These are phyloP conservation scores for Entomortierella parvispora DNA, from an alignment of 192 early-diverging fungal species.

Conservation along the genomic window DNA sequence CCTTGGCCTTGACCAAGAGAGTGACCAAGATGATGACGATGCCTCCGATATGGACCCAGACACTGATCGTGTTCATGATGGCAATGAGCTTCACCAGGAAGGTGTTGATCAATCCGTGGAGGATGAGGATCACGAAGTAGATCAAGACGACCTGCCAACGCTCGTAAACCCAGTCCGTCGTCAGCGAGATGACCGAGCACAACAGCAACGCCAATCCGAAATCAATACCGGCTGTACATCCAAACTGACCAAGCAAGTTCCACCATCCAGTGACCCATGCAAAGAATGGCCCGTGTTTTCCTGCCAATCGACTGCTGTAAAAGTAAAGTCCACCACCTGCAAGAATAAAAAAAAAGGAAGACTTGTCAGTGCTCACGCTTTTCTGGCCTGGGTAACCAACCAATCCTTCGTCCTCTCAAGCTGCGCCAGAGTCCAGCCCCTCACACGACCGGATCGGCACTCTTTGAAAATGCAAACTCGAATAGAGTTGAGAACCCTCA, in stretches of 20 bases:
- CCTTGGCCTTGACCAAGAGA: conserved; percentile 53
- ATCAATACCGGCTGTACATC: conserved; percentile 49
- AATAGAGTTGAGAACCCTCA: conserved; percentile 19
- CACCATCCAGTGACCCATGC: conserved; percentile 63
- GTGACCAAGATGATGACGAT: conserved; percentile 54
- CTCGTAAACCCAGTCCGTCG: conserved; percentile 26
- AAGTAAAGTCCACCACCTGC: conserved; percentile 18
- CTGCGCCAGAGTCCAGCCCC: conserved; percentile 28
- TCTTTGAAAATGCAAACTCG: conserved; percentile 35
- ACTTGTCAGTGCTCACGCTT: background rate
- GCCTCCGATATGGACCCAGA: conserved; percentile 55
- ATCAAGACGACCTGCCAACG: conserved; percentile 51
- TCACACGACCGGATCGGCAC: conserved; percentile 12
- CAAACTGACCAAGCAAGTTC: conserved; percentile 64
- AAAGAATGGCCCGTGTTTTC: conserved; percentile 50
- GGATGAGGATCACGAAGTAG: conserved; percentile 51
- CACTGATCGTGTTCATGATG: conserved; percentile 49
- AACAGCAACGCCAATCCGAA: conserved; percentile 38
- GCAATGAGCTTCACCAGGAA: conserved; percentile 48
- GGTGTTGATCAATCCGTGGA: conserved; percentile 44
- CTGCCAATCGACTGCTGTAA: conserved; percentile 43
- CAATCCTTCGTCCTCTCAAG: conserved; percentile 1
- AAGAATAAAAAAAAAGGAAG: background rate
- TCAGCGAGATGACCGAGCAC: conserved; percentile 51
- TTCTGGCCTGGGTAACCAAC: background rate